These are phyloP conservation scores for Sambucus nigra DNA, from an alignment of 129 eudicot species.

Conservation along the genomic window DNA sequence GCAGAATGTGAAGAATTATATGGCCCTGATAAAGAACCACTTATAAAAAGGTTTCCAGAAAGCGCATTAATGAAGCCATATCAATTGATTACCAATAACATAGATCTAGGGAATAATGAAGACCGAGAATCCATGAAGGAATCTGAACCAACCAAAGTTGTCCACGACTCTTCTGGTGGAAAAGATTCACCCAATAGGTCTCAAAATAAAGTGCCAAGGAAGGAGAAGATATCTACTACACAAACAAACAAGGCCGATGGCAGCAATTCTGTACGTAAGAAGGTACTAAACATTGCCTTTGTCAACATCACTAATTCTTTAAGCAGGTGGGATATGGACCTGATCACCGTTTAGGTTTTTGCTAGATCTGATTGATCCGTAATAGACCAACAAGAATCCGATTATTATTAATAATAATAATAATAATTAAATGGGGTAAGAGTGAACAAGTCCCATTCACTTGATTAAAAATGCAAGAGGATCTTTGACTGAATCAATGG, in stretches of 20 bases:
- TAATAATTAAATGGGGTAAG: no score
- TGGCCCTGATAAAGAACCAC: conserved; percentile 90
- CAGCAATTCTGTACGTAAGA: conserved; percentile 37
- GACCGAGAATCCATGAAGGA: conserved; percentile 19
- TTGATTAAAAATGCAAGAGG: no score
- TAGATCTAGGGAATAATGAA: conserved; percentile 15
- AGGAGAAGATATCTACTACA: conserved; percentile 27
- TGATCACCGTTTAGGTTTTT: no score
- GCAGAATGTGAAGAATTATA: conserved; percentile 84
- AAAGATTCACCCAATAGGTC: conserved; percentile 20
- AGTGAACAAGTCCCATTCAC: no score
- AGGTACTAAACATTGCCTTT: conserved; percentile 32
- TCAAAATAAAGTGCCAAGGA: conserved; percentile 11
- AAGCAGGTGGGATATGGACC: no score
- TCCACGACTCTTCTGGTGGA: conserved; percentile 12
- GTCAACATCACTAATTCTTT: neutral
- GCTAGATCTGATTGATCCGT: no score
- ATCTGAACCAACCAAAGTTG: conserved; percentile 10
- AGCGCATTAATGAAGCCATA: conserved; percentile 15
- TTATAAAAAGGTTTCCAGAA: conserved; percentile 48
- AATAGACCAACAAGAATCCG: no score
- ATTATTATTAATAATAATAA: no score
- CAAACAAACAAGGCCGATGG: conserved; percentile 35
- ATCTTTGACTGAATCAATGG: no score
- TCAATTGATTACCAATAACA: conserved; percentile 25